Percentiles rank a stretch among this genome's conserved stretches.
Conservation (phyloP, 371 early-diverging fungal species). For the Blyttiomyces sp. region DNA sequence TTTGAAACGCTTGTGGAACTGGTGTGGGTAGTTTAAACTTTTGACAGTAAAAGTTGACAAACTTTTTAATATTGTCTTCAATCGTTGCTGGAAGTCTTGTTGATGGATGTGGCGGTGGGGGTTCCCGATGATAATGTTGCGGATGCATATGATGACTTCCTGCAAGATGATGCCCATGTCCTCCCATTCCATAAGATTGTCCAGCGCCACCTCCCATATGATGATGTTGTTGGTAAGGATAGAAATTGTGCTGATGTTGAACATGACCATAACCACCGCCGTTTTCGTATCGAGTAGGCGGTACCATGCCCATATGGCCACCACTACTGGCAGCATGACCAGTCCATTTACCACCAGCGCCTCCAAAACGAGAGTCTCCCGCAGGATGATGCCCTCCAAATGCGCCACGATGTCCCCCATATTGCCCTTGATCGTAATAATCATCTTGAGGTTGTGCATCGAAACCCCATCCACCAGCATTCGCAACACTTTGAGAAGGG, state of each 20-base stretch:
- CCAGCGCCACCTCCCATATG: neutral
- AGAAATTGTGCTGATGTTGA: no score
- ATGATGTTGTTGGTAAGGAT: neutral
- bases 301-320: no score
- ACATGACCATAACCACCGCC: no score
- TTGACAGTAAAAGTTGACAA: slow-evolving; percentile 27
- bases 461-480: no score
- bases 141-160: neutral
- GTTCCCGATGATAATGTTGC: neutral
- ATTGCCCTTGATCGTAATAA: neutral
- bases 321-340: no score
- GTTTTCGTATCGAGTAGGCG: no score
- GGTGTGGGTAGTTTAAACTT: slow-evolving; percentile 17
- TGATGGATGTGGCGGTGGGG: neutral
- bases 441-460: no score
- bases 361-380: neutral
- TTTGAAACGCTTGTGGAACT: neutral
- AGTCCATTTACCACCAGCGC: no score
- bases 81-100: neutral
- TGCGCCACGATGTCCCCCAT: neutral
- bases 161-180: neutral
- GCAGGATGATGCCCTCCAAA: neutral
- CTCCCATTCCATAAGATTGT: neutral
- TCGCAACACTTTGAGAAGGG: neutral
- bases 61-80: slow-evolving; percentile 21